phyloP scores from a whole-genome alignment of 2,329 filamentous ascomycete species.

The Juglanconis juglandina region DNA sequence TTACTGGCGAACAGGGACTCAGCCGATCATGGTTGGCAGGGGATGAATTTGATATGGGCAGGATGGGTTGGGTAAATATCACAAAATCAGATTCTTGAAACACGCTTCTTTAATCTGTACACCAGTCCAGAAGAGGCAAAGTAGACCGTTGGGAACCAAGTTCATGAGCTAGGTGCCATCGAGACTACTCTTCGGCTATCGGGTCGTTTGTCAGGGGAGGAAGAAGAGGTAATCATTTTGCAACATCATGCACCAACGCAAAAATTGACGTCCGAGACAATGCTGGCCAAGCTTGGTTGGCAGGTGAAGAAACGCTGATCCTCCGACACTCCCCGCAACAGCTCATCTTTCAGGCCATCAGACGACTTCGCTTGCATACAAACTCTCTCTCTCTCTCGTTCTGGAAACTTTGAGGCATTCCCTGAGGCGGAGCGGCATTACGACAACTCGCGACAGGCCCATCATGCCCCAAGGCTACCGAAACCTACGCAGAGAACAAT shows the following conservation, averaged over 20 bases:
- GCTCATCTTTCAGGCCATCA: background rate
- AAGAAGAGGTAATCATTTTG: background rate
- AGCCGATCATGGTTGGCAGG: background rate
- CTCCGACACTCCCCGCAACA: background rate
- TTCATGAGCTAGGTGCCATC: background rate
- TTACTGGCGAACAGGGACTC: slow-evolving; percentile 1
- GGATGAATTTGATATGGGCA: background rate
- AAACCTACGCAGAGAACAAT: background rate
- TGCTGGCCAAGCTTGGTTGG: background rate
- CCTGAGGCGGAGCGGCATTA: too few species aligned
- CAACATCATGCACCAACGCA: background rate
- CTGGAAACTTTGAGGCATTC: too few species aligned
- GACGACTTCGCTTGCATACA: too few species aligned
- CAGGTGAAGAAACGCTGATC: background rate
- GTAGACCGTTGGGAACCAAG: background rate
- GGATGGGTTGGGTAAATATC: background rate
- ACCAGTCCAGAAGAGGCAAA: background rate
- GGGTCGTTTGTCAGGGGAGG: background rate
- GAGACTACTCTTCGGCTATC: background rate
- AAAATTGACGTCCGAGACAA: background rate
- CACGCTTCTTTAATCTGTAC: background rate
- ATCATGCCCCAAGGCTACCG: too few species aligned
- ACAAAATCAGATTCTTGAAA: background rate
- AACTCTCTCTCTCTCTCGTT: too few species aligned
- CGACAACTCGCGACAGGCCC: too few species aligned